phyloP scores from a whole-genome alignment of 305 asterid genomes.

The Fraxinus velutina region DNA sequence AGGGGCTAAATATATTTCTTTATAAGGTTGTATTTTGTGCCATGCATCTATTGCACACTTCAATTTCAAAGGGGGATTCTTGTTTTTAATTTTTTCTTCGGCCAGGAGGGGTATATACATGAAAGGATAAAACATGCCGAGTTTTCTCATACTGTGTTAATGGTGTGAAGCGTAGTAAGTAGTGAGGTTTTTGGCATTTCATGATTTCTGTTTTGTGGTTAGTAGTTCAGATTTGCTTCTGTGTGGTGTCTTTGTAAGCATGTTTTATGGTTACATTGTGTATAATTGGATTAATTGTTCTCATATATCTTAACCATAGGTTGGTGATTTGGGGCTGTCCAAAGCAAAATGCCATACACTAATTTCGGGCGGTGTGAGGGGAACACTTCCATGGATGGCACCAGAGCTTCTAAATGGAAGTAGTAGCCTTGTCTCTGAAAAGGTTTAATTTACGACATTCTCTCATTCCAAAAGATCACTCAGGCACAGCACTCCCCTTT shows the following conservation, averaged over 20 bases:
- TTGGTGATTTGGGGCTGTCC: conserved; percentile 86
- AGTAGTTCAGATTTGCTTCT: not conserved
- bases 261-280: not conserved
- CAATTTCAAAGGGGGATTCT: not conserved
- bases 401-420: conserved; percentile 89
- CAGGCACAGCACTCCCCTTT: not conserved
- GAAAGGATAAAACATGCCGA: not conserved
- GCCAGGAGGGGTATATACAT: not conserved
- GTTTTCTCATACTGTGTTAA: not conserved
- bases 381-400: conserved; percentile 97
- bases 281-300: not conserved
- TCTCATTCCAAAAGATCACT: not conserved
- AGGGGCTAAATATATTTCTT: not conserved
- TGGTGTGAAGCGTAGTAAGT: not conserved
- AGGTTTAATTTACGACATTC: conserved; percentile 36
- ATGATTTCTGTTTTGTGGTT: not conserved
- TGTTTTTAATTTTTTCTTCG: not conserved
- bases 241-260: not conserved
- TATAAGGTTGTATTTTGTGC: not conserved
- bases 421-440: conserved; percentile 81
- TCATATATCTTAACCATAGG: conserved; percentile 39
- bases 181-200: not conserved
- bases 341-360: conserved; percentile 76
- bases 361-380: conserved; percentile 83
- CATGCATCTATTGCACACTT: not conserved